Conservation (phyloP, 2,329 filamentous ascomycete genomes). For the Fusarium sp. region DNA sequence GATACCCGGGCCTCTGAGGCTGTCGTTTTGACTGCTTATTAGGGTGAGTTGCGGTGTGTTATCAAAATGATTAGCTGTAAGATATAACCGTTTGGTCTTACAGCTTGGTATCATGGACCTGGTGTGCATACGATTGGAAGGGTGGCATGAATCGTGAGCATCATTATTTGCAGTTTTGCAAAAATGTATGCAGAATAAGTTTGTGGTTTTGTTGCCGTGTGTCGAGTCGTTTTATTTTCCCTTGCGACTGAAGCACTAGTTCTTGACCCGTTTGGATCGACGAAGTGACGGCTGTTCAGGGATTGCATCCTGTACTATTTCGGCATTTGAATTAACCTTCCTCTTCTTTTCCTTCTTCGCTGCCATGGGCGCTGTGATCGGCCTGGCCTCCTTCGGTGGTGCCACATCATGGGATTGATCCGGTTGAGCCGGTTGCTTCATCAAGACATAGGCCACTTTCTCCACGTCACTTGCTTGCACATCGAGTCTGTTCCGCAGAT, state of each 20-base stretch:
- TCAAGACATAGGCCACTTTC: conserved; percentile 76
- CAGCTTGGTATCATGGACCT: background rate
- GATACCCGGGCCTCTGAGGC: conserved; percentile 23
- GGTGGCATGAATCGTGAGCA: background rate
- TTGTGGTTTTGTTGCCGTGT: background rate
- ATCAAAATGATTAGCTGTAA: conserved; percentile 1
- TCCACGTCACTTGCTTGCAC: conserved; percentile 72
- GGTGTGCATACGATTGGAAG: background rate
- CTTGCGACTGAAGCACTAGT: conserved; percentile 3
- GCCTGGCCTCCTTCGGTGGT: conserved; percentile 16
- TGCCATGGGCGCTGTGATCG: background rate
- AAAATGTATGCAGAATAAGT: background rate
- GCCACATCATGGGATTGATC: conserved; percentile 2
- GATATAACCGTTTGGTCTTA: background rate
- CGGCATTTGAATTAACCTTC: conserved; percentile 20
- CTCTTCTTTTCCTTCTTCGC: conserved; percentile 36
- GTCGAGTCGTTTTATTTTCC: background rate
- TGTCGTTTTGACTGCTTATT: conserved; percentile 1
- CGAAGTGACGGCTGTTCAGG: conserved; percentile 28
- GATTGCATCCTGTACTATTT: conserved; percentile 22
- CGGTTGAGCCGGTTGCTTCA: conserved; percentile 53
- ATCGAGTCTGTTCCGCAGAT: conserved; percentile 59
- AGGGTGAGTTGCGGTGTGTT: conserved; percentile 1
- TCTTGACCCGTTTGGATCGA: conserved; percentile 41
- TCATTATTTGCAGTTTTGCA: background rate